Evolutionary conservation across 2,329 filamentous ascomycete species (phyloP).

Genomic region (Aureobasidium sp.): DNA sequence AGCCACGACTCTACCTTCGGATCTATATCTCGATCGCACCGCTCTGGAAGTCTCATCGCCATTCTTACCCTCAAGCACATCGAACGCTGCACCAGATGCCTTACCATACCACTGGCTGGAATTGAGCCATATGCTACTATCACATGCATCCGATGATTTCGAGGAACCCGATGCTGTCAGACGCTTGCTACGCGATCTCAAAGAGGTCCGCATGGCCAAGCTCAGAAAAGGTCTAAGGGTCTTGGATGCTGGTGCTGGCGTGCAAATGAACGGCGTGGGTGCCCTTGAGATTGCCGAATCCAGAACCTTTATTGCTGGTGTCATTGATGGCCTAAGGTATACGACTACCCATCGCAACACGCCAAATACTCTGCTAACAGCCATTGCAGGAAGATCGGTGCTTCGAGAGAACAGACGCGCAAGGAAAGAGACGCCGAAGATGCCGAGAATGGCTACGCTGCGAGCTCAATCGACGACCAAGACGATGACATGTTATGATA

Average conservation of each 20-base stretch:
- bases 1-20: constrained; percentile 28
- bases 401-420: constrained; percentile 67
- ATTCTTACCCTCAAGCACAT: constrained; percentile 64
- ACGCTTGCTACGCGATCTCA: constrained; percentile 66
- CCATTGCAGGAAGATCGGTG: constrained; percentile 59
- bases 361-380: constrained; percentile 11
- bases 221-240: constrained; percentile 66
- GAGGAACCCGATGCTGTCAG: constrained; percentile 64
- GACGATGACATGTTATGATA: constrained; percentile 47
- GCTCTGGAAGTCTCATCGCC: constrained; percentile 45
- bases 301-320: constrained; percentile 71
- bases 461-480: constrained; percentile 34
- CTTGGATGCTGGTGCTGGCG: constrained; percentile 61
- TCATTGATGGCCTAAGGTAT: constrained; percentile 72
- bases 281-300: constrained; percentile 89
- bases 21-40: constrained; percentile 2
- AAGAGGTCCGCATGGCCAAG: constrained; percentile 85
- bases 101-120: constrained; percentile 96
- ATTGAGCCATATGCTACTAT: constrained; percentile 75
- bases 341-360: not conserved
- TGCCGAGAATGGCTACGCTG: constrained; percentile 43
- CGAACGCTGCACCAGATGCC: constrained; percentile 56
- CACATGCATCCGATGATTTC: constrained; percentile 77
- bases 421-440: constrained; percentile 69
- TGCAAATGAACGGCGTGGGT: constrained; percentile 75